A percentile compares a stretch with the other conserved stretches of the same genome.
Evolutionary conservation across 1,284 basidiomycete species (phyloP).

Genomic region (Leccinum fallax): DNA sequence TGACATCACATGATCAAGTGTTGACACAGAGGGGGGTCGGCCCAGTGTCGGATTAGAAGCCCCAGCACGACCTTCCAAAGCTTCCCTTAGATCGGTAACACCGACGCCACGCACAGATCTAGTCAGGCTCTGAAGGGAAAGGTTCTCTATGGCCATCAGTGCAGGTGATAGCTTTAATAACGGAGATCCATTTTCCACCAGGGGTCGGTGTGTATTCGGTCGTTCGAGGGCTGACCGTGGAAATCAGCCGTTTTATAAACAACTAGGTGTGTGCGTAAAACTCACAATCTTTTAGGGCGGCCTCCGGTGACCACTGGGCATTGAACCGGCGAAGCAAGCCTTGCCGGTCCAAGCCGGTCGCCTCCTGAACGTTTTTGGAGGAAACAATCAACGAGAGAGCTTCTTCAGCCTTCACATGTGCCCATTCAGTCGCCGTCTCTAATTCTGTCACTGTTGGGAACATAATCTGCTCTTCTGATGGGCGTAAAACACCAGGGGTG

Average conservation of each 20-base stretch:
- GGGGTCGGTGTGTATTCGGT: constrained; percentile 56
- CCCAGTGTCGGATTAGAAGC: constrained; percentile 74
- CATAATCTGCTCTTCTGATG: constrained; percentile 31
- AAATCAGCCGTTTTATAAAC: constrained; percentile 3
- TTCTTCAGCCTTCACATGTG: constrained; percentile 55
- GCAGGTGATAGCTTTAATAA: constrained; percentile 79
- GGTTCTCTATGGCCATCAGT: constrained; percentile 87
- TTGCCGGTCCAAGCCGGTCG: constrained; percentile 63
- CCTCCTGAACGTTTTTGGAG: constrained; percentile 56
- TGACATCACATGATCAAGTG: constrained; percentile 66
- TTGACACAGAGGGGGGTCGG: constrained; percentile 70
- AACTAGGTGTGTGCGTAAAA: constrained; percentile 11
- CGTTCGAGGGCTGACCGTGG: constrained; percentile 56
- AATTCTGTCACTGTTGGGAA: constrained; percentile 29
- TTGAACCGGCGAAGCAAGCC: constrained; percentile 56
- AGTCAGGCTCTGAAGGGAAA: constrained; percentile 78
- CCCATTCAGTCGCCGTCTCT: constrained; percentile 16
- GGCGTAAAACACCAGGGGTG: constrained; percentile 35
- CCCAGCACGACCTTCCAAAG: constrained; percentile 78
- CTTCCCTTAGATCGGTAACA: constrained; percentile 84
- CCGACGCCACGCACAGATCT: constrained; percentile 78
- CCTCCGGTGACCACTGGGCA: constrained; percentile 70
- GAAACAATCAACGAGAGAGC: constrained; percentile 57
- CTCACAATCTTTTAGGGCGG: constrained; percentile 79
- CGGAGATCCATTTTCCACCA: constrained; percentile 68